phyloP scores from a whole-genome alignment of 148 eudicot genomes.

The Vaccinium macrocarpon region DNA sequence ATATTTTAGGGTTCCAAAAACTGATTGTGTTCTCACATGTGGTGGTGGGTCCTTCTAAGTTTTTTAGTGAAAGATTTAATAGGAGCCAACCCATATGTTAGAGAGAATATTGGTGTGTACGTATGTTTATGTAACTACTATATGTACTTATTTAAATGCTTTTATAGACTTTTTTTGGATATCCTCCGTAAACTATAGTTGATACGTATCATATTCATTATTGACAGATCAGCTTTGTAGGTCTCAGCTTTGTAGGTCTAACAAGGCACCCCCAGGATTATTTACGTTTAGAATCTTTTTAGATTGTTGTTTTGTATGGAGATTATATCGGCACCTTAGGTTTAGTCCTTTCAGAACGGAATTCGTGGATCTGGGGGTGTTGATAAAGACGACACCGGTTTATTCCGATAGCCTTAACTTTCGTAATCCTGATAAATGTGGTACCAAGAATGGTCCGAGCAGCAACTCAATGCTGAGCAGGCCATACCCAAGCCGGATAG shows the following conservation, averaged over 20 bases:
- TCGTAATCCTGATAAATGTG: too few relatives aligned
- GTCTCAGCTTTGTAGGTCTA: neutral
- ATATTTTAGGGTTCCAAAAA: neutral
- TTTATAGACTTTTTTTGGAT: neutral
- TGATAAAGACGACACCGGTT: too few relatives aligned
- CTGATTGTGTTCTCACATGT: neutral
- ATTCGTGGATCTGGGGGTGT: too few relatives aligned
- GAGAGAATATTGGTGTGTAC: neutral
- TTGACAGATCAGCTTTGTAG: slow-evolving; percentile 1
- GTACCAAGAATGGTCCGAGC: too few relatives aligned
- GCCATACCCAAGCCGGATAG: too few relatives aligned
- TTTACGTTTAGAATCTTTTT: neutral
- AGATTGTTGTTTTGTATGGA: neutral
- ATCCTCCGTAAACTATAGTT: neutral
- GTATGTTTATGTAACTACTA: neutral
- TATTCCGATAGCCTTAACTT: too few relatives aligned
- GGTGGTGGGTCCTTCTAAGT: neutral
- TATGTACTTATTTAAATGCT: neutral
- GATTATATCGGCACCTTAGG: too few relatives aligned
- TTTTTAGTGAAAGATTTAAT: neutral
- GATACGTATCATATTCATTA: neutral
- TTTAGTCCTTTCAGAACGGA: too few relatives aligned
- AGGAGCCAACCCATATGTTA: neutral
- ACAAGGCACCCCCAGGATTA: neutral
- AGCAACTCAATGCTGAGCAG: too few relatives aligned